Base-by-base conservation (phyloP, 106 monocot species). In the Narthecium ossifragum region DNA sequence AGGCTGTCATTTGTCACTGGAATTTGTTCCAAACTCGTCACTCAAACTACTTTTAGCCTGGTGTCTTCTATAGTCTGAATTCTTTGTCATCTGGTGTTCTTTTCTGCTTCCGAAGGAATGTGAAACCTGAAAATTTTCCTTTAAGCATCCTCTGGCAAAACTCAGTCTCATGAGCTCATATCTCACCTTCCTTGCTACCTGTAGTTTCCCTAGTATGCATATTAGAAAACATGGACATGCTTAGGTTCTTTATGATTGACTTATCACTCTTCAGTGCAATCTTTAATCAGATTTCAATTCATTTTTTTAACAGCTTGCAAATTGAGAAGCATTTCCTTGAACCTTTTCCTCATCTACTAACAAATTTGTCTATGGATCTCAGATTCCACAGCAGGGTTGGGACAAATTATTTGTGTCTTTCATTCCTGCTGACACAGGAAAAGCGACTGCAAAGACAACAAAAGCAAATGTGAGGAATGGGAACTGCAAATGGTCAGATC, bases 321-420 rank as follows among this genome's bases (percentile, higher is more conserved):
- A 4, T n/a, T 18, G 7, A 29, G 17, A 11, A 55, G 14, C 24
- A 22, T 26, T 25, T 55, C 11, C 5, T 50, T 54, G 6, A 15
- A 3, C 40, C 8, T 31, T 34, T 50, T 32, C 18, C 10, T 41
- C 37, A n/a, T n/a, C n/a, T n/a, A n/a, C n/a, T 33, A 53, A 51
- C 26, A 62, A 8, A 45, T 46, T 21, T 30, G 41, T 60, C 46
- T 63, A 21, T 63, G 2, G 33, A 51, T 64, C 22, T 61, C 81
- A 99, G 98, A 61, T 92, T 79, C 98, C 98, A 59, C 91, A 86
- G 46, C 66, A 77, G 43, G 98, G 98, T 66, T 99, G 98, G 98
- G 98, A 99, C 70, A 99, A 88, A 52, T 41, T 99, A 61, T 91
- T 88, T 75, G 50, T 99, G 27, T 87, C 98, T 50, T 92, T 91